Evolutionary conservation across 768 basidiomycete genomes (phyloP).

Genomic region (Pleurotus ostreatus): DNA sequence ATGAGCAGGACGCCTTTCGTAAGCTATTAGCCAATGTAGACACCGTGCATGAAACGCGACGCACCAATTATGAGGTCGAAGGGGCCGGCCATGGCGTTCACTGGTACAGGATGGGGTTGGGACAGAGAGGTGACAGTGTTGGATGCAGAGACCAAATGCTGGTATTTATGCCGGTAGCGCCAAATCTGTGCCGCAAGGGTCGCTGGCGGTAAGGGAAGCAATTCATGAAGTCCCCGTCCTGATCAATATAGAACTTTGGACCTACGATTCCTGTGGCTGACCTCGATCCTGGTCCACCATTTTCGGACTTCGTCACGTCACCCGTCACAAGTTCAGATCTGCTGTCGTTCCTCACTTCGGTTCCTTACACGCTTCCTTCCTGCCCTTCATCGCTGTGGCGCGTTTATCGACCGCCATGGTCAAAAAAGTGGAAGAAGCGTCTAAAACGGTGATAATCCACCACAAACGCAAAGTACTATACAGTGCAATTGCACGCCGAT

Average conservation of each 20-base stretch:
- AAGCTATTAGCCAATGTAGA: background rate
- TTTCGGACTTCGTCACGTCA: background rate
- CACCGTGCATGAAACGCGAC: background rate
- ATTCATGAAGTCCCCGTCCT: slow-evolving; percentile 4
- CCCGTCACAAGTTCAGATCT: no score
- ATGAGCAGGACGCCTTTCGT: slow-evolving; percentile 20
- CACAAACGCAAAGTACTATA: no score
- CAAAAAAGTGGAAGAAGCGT: no score
- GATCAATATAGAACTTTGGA: slow-evolving; percentile 3
- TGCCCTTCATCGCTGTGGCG: no score
- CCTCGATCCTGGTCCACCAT: background rate
- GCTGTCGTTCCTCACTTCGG: no score
- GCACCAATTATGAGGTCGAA: slow-evolving; percentile 5
- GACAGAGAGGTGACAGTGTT: background rate
- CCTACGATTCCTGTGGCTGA: background rate
- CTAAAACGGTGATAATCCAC: no score
- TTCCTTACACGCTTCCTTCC: no score
- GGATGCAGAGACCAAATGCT: background rate
- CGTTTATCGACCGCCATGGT: no score
- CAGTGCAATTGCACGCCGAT: no score
- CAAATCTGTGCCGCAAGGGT: slow-evolving; percentile 1
- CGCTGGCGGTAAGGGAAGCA: background rate
- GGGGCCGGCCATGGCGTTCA: slow-evolving; percentile 1
- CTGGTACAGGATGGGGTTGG: background rate
- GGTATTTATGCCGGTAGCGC: slow-evolving; percentile 1